Evolutionary conservation across 768 basidiomycete species (phyloP).

Genomic region (Porphyrellus cyaneotinctus): DNA sequence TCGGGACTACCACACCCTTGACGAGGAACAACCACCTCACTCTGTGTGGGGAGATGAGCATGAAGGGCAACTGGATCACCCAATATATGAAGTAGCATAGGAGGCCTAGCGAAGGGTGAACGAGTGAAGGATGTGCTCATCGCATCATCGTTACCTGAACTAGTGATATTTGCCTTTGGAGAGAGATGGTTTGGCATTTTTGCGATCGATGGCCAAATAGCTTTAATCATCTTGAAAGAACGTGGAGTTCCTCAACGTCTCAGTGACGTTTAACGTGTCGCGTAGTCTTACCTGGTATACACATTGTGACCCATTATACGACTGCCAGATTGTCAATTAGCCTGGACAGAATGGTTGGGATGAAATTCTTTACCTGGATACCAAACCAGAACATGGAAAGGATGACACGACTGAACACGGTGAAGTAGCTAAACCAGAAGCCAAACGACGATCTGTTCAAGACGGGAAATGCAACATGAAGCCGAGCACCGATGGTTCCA

Average conservation of each 20-base stretch:
- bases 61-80: constrained; percentile 70
- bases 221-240: constrained; percentile 58
- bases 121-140: background rate
- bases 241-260: background rate
- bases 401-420: constrained; percentile 69
- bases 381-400: constrained; percentile 83
- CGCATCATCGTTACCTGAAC: constrained; percentile 38
- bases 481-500: constrained; percentile 71
- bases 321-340: constrained; percentile 27
- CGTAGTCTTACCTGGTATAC: constrained; percentile 50
- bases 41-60: constrained; percentile 72
- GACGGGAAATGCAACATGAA: constrained; percentile 73
- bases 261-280: background rate
- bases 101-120: constrained; percentile 41
- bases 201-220: constrained; percentile 74
- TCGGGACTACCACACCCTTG: constrained; percentile 63
- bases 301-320: constrained; percentile 64
- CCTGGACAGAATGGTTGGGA: background rate
- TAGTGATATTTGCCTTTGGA: constrained; percentile 56
- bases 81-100: constrained; percentile 76
- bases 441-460: constrained; percentile 85
- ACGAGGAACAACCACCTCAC: constrained; percentile 73
- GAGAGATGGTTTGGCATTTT: constrained; percentile 63
- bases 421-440: constrained; percentile 87
- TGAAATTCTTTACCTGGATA: constrained; percentile 47